Evolutionary conservation across 2,329 filamentous ascomycete genomes (phyloP).

Genomic region (Microdochium bolleyi): DNA sequence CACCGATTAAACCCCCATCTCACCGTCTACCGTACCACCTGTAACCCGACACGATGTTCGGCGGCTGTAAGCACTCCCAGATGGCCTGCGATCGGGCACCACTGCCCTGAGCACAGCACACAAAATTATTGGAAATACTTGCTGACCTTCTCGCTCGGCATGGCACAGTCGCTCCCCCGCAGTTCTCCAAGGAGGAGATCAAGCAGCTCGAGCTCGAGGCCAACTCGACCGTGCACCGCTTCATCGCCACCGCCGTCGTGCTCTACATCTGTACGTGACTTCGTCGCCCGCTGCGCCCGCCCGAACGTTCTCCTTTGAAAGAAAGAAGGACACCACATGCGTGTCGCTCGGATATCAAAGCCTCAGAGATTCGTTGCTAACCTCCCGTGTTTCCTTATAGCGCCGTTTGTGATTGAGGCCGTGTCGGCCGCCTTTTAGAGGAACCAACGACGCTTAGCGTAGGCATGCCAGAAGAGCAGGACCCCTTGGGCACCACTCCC

Average conservation of each 20-base stretch:
- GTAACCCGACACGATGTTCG: slow-evolving; percentile 57
- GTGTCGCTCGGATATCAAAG: background rate
- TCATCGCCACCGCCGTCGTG: slow-evolving; percentile 55
- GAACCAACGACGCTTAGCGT: background rate
- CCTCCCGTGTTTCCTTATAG: slow-evolving; percentile 21
- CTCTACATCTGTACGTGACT: slow-evolving; percentile 76
- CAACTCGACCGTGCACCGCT: slow-evolving; percentile 57
- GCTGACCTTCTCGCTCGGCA: background rate
- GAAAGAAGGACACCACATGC: too few relatives aligned
- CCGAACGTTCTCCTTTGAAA: too few relatives aligned
- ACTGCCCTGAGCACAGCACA: background rate
- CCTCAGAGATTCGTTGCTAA: background rate
- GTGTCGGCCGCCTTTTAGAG: slow-evolving; percentile 28
- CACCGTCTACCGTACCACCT: too few relatives aligned
- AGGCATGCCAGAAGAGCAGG: background rate
- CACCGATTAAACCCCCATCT: too few relatives aligned
- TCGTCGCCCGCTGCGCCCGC: background rate
- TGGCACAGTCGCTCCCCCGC: slow-evolving; percentile 41
- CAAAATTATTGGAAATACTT: background rate
- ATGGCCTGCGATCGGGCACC: too few relatives aligned
- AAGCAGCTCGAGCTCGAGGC: slow-evolving; percentile 61
- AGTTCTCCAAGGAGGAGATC: slow-evolving; percentile 63
- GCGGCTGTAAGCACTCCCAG: slow-evolving; percentile 44
- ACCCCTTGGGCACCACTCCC: too few relatives aligned
- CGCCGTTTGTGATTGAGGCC: slow-evolving; percentile 51